Evolutionary conservation across 73 alveolate genomes (phyloP), one percentile per base, ranked within the genome.

Genomic region (Paramecium bursaria): DNA sequence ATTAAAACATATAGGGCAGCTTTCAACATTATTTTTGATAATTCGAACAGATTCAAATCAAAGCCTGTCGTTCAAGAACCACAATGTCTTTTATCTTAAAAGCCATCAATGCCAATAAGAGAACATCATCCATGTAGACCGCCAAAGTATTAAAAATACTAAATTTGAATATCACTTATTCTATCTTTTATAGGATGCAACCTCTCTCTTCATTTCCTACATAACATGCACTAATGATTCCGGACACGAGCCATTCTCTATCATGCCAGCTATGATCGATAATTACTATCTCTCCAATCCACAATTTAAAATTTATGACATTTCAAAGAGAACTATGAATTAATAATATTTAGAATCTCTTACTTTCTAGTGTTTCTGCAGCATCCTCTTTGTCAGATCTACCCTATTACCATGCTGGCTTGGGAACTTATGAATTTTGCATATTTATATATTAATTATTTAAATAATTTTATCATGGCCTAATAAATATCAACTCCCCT

Each of bases 241-340:
- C 1, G 98, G 98, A 86, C 93, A 95, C 54, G 95, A 98, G 27
- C 99, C 99, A 88, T 94, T 93, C 77, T 95, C 99, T 29, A 92
- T 87, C 85, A 96, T 89, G 10, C 95, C 86, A 3, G 92, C 92
- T 46, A 96, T 76, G 3, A 92, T 73, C 13, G 95, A 87, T 17
- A 95, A 86, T 17, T 95, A 88, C 54, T 95, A 87, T 86, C 94
- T 89, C 74, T 91, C 96, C 48, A 96, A 44, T 10, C 98, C 98
- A 74, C 97, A 93, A 86, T 96, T 94, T 49, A 96, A 88, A 48
- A 96, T 90, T 75, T 91, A 85, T n/a, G 95, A 75, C 86, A 96
- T 95, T 75, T 96, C 99, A 75, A 50, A 76, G 33, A 94, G 79
- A 42, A 95, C 74, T 79, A 22, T 73, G n/a, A 35, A 46, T 7